Evolutionary conservation across 805 yeast genomes (phyloP), one percentile per base, ranked within the genome.

Genomic region (Candida gorgasii): DNA sequence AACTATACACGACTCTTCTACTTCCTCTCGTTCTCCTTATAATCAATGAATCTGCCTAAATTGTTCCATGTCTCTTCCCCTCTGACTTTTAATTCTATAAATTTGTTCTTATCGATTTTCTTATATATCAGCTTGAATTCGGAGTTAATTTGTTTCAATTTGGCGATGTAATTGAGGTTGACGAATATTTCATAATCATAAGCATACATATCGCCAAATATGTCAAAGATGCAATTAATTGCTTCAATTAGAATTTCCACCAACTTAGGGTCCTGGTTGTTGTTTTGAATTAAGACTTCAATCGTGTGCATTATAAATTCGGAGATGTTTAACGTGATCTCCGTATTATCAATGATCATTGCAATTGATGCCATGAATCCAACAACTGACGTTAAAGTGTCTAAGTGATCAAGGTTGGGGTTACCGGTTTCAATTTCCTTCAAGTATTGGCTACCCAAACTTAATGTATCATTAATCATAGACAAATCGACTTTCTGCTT

Each of bases 131-230:
- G 48, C 33, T 52, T 53, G 22, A 54, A 40, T 13, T 42, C 36
- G 4, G 50, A 49, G 30, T 53, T 56, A 23, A 53, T 27, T 2
- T 16, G 28, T 14, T 22, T 28, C 18, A 59, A 49, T 83, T 58
- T 57, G 1, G 53, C 42, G 27, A 78, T 54, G 51, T 80, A 76
- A 7, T 73, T 68, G 14, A 73, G 73, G 8, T 72, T 59, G 18
- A 84, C 86, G 60, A 84, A 92, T 1, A 86, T 76, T 3, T 79
- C 78, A 18, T 61, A 65, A 57, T 89, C 96, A 55, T 89, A 89
- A 12, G 69, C 75, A 52, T 72, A 84, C 4, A 60, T 65, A 63
- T 93, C 98, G 11, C 86, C 86, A 63, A 84, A 93, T 5, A 89
- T 70, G 46, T 89, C 97, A 61, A 80, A 88, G 5, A 89, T 54